Base-by-base conservation (phyloP, 2,329 filamentous ascomycete genomes). In the Colletotrichum siamense region DNA sequence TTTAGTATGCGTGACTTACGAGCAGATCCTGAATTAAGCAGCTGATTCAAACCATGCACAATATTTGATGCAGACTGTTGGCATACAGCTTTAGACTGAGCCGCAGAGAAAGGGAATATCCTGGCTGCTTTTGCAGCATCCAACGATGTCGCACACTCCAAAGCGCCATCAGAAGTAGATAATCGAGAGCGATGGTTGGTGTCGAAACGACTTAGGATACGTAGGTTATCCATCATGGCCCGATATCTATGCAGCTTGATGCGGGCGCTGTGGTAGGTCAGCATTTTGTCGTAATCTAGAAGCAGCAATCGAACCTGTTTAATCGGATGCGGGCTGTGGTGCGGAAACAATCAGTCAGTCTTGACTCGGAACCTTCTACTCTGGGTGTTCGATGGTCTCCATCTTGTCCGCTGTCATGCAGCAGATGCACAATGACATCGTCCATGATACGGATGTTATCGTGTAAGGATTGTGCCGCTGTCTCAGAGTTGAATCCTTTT, bases 191-290 rank as follows among this genome's bases (percentile, higher is more conserved):
- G 16, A 15, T 18, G 0, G 34, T 9, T 15, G 34, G 63, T 18
- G 10, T 52, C 36, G 2, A 52, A 52, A 2, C 24, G n/a, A 5
- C 22, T 26, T 26, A 66, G 18, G 10, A 52, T 52, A 5, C 16
- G 34, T 13, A 32, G 24, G 1, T 52, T 30, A 8, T 44, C 24
- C 24, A 52, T 66, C 15, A 66, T 28, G 36, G 63, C 63, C 5
- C 63, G 63, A 49, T 66, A 66, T 49, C 63, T 44, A 6, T 66
- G 36, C 24, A 66, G 34, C 24, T 66, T 66, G 22, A 66, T 66
- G 9, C 63, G 63, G 9, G 63, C 63, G 32, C 63, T 66, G 3
- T 8, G 10, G 9, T 28, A 18, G 26, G 5, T 66, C 10, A 66
- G 36, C 24, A 1, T 8, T 44, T 3, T 0, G 12, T 13, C n/a